These are phyloP conservation scores for Hemisphaericaspora lyxosophila DNA, from an alignment of 1,139 yeast species.

Conservation along the genomic window DNA sequence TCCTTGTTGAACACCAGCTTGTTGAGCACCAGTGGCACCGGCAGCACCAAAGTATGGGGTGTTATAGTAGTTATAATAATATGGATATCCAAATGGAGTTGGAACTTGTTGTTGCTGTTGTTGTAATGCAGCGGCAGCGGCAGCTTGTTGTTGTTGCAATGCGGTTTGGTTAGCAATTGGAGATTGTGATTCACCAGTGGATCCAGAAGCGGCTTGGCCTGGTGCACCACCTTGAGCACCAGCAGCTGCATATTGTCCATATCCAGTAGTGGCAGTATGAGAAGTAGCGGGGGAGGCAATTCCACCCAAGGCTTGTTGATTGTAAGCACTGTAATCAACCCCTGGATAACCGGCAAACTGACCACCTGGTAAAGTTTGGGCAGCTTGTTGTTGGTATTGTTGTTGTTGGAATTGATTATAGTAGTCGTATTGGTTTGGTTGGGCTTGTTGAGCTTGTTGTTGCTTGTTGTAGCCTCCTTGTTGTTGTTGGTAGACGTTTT, in stretches of 20 bases:
- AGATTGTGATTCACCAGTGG: slow-evolving; percentile 21
- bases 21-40: slow-evolving; percentile 19
- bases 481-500: slow-evolving; percentile 22
- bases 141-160: slow-evolving; percentile 19
- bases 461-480: slow-evolving; percentile 24
- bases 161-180: slow-evolving; percentile 30
- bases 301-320: slow-evolving; percentile 33
- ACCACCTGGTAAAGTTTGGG: slow-evolving; percentile 34
- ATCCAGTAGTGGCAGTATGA: slow-evolving; percentile 26
- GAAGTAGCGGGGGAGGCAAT: slow-evolving; percentile 43
- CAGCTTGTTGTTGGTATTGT: slow-evolving; percentile 44
- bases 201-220: slow-evolving; percentile 23
- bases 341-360: slow-evolving; percentile 50
- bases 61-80: slow-evolving; percentile 45
- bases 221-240: slow-evolving; percentile 24
- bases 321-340: slow-evolving; percentile 42
- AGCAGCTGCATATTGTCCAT: slow-evolving; percentile 27
- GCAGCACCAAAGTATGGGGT: slow-evolving; percentile 40
- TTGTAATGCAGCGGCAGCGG: slow-evolving; percentile 10
- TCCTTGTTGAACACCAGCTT: slow-evolving; percentile 13
- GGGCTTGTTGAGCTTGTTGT: slow-evolving; percentile 17
- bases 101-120: slow-evolving; percentile 19
- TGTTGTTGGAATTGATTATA: slow-evolving; percentile 36
- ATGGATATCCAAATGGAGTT: slow-evolving; percentile 47
- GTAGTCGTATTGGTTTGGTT: slow-evolving; percentile 22